These are phyloP conservation scores for Sporothrix luriei DNA, from an alignment of 2,329 filamentous ascomycete species.

Conservation along the genomic window DNA sequence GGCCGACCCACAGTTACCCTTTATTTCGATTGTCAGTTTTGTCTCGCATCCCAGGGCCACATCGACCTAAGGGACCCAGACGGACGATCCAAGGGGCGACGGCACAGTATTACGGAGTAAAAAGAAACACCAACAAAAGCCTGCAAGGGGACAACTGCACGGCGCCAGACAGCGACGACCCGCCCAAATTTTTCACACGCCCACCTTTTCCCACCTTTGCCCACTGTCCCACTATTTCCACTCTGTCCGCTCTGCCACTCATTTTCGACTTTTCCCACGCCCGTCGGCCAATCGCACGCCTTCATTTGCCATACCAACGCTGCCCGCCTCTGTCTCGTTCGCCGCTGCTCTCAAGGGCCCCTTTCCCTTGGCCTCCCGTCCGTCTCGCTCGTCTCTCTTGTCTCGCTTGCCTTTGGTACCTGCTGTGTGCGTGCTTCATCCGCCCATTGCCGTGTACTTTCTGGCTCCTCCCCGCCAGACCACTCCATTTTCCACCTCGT, in stretches of 20 bases:
- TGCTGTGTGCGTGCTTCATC: neutral
- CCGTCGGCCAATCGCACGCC: constrained; percentile 28
- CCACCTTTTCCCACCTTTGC: constrained; percentile 23
- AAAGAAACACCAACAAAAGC: neutral
- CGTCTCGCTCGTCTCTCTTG: neutral
- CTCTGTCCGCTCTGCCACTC: neutral
- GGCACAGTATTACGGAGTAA: neutral
- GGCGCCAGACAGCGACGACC: constrained; percentile 13
- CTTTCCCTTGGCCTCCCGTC: neutral
- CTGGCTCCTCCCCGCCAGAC: constrained; percentile 9
- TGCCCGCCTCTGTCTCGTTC: constrained; percentile 19
- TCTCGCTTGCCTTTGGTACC: constrained; percentile 21
- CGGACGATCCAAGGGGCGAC: constrained; percentile 13
- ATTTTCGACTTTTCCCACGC: constrained; percentile 15
- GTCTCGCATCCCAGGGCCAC: constrained; percentile 19
- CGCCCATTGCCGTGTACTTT: constrained; percentile 4
- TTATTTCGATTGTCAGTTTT: constrained; percentile 29
- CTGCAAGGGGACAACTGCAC: constrained; percentile 18
- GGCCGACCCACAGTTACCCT: constrained; percentile 37
- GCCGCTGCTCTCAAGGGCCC: too few species aligned
- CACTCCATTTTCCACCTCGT: constrained; percentile 26
- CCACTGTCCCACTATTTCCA: constrained; percentile 19
- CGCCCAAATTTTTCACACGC: constrained; percentile 28
- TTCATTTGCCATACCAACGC: constrained; percentile 4
- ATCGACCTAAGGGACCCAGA: neutral